These are phyloP conservation scores for Debaryomyces hansenii DNA, from an alignment of 805 yeast species.

Conservation along the genomic window DNA sequence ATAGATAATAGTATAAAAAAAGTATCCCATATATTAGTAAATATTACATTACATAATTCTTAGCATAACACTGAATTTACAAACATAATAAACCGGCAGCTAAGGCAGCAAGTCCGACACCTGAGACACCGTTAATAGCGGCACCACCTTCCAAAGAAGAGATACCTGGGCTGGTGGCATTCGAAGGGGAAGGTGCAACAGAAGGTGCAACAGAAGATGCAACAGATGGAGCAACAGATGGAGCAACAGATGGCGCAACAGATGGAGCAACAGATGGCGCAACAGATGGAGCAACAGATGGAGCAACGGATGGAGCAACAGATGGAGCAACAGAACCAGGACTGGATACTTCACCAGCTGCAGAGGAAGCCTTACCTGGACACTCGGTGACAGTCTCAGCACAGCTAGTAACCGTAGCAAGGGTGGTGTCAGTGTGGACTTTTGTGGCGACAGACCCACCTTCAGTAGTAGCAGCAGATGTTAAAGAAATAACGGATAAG, in stretches of 20 bases:
- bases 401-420: constrained; percentile 4
- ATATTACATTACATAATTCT: too few relatives aligned
- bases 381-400: background rate
- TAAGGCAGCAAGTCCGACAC: constrained; percentile 13
- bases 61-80: background rate
- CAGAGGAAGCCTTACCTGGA: constrained; percentile 1
- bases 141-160: constrained; percentile 8
- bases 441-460: background rate
- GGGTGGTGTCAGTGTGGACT: constrained; percentile 1
- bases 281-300: background rate
- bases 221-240: background rate
- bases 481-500: constrained; percentile 2
- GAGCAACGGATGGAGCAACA: too few relatives aligned
- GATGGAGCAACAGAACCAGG: background rate
- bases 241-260: background rate
- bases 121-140: constrained; percentile 4
- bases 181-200: constrained; percentile 1
- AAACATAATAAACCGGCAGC: constrained; percentile 9
- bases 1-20: constrained; percentile 22
- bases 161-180: constrained; percentile 6
- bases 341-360: background rate
- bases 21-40: too few relatives aligned
- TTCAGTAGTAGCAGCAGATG: constrained; percentile 1
- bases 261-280: background rate
- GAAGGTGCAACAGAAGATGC: background rate